Evolutionary conservation across 2,329 filamentous ascomycete genomes (phyloP), one percentile per base, ranked within the genome.

Genomic region (Stagonosporopsis vannaccii): DNA sequence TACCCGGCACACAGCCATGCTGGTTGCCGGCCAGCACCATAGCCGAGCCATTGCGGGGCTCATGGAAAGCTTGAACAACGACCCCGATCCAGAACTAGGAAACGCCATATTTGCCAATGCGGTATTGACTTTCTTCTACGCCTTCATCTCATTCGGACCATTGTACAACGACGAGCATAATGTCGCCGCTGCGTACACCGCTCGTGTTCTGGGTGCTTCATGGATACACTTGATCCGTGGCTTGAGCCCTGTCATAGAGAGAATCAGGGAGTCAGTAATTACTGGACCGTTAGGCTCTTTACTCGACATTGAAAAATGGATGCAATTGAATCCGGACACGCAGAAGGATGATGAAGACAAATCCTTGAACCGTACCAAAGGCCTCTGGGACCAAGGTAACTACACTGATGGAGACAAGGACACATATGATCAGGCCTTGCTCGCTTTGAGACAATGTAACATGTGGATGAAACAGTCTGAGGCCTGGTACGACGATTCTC

Each of bases 181-280:
- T 7, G 28, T 41, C 7, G 11, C 35, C 11, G 39, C 41, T 12
- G 28, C 43, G n/a, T 54, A 56, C 6, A 55, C 51, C 13, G 52
- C 60, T 15, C 61, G 58, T 3, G 45, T 65, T 9, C 48, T 68
- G 5, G 65, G 64, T n/a, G 58, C 55, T 17, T 58, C 59, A 19
- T 66, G 66, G 66, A 66, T 67, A 36, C 58, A 63, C 3, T 32
- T 68, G 19, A 33, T 67, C 2, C 62, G 61, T 1, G 64, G 66
- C 4, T 15, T 66, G 5, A 25, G 33, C 2, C 28, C 51, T 7
- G 53, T 68, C 2, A 23, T 68, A 23, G 37, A 25, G 0, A 56
- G 51, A 7, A 44, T 59, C 2, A 50, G 47, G 5, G 49, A 62
- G 3, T 36, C 58, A 15, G 52, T 68, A 2, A 32, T 37, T 23